Conservation (phyloP, 192 early-diverging fungal genomes). For the Dispira simplex region DNA sequence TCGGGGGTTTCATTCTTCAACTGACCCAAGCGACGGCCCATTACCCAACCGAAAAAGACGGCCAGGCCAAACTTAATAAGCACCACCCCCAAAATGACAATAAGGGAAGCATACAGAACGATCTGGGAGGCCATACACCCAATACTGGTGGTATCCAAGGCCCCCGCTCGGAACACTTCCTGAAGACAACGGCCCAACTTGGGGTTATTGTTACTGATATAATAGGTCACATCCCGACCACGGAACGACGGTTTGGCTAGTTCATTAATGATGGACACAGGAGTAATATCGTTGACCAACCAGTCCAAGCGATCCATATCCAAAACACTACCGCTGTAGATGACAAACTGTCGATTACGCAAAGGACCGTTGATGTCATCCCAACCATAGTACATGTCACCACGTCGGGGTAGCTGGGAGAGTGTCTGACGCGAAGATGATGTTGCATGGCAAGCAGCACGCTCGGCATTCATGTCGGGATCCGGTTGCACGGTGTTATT, state of each 20-base stretch:
- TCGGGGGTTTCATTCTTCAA: slow-evolving; percentile 49
- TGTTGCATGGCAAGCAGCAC: slow-evolving; percentile 43
- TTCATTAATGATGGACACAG: slow-evolving; percentile 15
- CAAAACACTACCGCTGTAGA: slow-evolving; percentile 63
- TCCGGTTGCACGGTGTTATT: slow-evolving; percentile 23
- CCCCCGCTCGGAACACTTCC: slow-evolving; percentile 67
- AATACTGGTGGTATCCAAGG: slow-evolving; percentile 55
- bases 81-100: slow-evolving; percentile 60
- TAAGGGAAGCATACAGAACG: slow-evolving; percentile 59
- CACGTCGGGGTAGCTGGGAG: slow-evolving; percentile 23
- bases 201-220: slow-evolving; percentile 32
- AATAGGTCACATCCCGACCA: slow-evolving; percentile 32
- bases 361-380: slow-evolving; percentile 27
- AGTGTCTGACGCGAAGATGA: slow-evolving; percentile 27
- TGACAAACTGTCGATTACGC: slow-evolving; percentile 39
- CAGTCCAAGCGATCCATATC: slow-evolving; percentile 48
- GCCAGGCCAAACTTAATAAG: slow-evolving; percentile 59
- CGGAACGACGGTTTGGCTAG: slow-evolving; percentile 26
- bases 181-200: slow-evolving; percentile 51
- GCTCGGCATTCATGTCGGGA: slow-evolving; percentile 29
- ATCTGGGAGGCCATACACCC: slow-evolving; percentile 76
- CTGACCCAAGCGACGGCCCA: slow-evolving; percentile 55
- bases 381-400: slow-evolving; percentile 53
- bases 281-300: slow-evolving; percentile 33
- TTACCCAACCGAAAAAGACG: slow-evolving; percentile 47